A percentile compares a stretch with the other conserved stretches of the same genome.
These are phyloP conservation scores for Aspergillus ustus DNA, from an alignment of 2,329 filamentous ascomycete genomes.

Conservation along the genomic window DNA sequence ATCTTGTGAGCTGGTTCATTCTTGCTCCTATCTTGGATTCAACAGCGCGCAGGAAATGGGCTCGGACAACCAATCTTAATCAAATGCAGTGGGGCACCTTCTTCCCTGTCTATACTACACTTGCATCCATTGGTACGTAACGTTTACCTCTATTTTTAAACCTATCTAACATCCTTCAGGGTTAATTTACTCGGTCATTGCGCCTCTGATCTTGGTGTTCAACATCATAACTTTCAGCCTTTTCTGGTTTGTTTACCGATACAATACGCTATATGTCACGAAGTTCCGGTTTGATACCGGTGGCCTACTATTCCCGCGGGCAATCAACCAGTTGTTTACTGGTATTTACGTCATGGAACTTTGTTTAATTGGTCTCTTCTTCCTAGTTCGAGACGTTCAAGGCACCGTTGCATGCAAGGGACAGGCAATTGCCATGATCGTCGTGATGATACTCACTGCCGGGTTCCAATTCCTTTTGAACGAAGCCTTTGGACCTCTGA, in stretches of 20 bases:
- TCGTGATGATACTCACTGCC: constrained; percentile 70
- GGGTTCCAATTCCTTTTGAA: constrained; percentile 83
- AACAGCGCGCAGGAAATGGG: constrained; percentile 82
- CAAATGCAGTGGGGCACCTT: constrained; percentile 88
- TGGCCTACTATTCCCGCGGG: constrained; percentile 85
- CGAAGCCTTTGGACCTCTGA: constrained; percentile 79
- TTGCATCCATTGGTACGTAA: constrained; percentile 80
- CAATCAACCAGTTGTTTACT: constrained; percentile 94
- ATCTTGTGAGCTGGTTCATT: constrained; percentile 79
- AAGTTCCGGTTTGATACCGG: constrained; percentile 90
- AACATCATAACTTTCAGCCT: constrained; percentile 89
- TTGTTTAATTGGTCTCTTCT: constrained; percentile 86
- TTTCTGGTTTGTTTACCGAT: constrained; percentile 94
- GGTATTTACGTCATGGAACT: constrained; percentile 95
- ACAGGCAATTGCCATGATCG: constrained; percentile 85
- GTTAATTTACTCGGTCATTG: constrained; percentile 84
- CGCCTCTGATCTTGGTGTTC: constrained; percentile 89
- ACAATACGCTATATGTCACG: constrained; percentile 93
- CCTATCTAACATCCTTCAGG: constrained; percentile 41
- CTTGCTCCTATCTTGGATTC: constrained; percentile 80
- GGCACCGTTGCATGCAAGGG: constrained; percentile 65
- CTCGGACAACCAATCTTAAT: constrained; percentile 76
- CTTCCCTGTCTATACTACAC: constrained; percentile 96
- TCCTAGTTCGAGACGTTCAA: constrained; percentile 68
- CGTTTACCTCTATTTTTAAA: neutral